Evolutionary conservation across 78 protist genomes (phyloP), one percentile per base, ranked within the genome.

Genomic region (Speleostelium caveatum): DNA sequence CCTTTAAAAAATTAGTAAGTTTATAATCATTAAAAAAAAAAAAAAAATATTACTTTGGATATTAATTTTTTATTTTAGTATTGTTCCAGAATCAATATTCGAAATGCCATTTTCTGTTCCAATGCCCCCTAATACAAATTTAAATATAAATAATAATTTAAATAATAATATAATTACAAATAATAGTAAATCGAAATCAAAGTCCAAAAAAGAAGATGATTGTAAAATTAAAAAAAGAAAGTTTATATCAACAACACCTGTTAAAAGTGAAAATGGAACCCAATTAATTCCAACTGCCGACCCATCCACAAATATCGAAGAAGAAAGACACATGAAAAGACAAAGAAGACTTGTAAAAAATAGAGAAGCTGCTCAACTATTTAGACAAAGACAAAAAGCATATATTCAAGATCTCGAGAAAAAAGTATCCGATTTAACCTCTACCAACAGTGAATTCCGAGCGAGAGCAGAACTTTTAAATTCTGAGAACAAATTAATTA

Each of bases 311-410:
- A 83, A 83, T 60, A 55, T 63, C 24, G 91, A 83, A 58, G 91
- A 83, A 71, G 91, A 83, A 69, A 83, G 68, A 69, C 68, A 67
- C 59, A 61, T 68, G 68, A 83, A 83, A 33, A 83, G 91, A 83
- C 91, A 83, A 83, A 83, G 91, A 83, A 67, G 94, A 59, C 41
- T 90, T 5, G 87, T 75, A 21, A 90, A 76, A 58, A 90, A 90
- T 42, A 79, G 94, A 66, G 90, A 83, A 41, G 90, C 90, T 0
- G 90, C 90, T 6, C 90, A 83, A 42, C 72, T 83, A 6, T 83
- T 83, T 56, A 51, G 90, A 55, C 88, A 90, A 73, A 74, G 94
- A 76, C 94, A 90, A 73, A 90, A 90, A 68, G 88, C 86, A 0
- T 90, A 90, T 72, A 74, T 90, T 36, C 78, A 69, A 67, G 94